phyloP scores from a whole-genome alignment of 1,139 yeast genomes.

The Pichia sp. region DNA sequence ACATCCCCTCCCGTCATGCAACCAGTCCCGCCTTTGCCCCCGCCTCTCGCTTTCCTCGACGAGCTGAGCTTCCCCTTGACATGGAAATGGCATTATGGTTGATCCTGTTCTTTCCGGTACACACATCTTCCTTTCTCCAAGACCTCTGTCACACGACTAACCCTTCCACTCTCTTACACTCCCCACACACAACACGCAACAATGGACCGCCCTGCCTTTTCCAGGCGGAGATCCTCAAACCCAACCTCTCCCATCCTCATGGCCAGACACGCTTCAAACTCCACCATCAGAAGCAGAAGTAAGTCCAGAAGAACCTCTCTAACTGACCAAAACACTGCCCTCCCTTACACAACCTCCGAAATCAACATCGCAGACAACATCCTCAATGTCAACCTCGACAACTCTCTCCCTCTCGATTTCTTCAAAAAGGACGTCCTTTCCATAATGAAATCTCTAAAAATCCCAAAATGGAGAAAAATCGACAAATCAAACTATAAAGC shows the following conservation, averaged over 20 bases:
- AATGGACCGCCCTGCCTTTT: slow-evolving; percentile 12
- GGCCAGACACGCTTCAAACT: neutral
- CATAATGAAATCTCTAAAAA: slow-evolving; percentile 58
- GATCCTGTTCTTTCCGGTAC: too few species aligned
- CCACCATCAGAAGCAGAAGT: slow-evolving; percentile 5
- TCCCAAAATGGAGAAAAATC: slow-evolving; percentile 67
- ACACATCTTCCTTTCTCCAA: too few species aligned
- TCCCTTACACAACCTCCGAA: neutral
- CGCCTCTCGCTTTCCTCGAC: too few species aligned
- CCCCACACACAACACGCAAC: too few species aligned
- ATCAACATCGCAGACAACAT: neutral
- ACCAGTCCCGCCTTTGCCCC: too few species aligned
- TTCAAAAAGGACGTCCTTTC: slow-evolving; percentile 79
- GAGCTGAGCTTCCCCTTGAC: too few species aligned
- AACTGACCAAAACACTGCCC: neutral
- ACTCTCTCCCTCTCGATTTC: slow-evolving; percentile 75
- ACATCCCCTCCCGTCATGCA: too few species aligned
- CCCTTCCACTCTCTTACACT: too few species aligned
- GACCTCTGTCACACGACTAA: too few species aligned
- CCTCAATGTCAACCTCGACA: slow-evolving; percentile 52
- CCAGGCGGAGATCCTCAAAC: slow-evolving; percentile 5
- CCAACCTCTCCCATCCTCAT: slow-evolving; percentile 6
- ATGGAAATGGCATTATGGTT: too few species aligned
- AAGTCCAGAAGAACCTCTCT: slow-evolving; percentile 3
- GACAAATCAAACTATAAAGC: slow-evolving; percentile 34